Evolutionary conservation across 805 yeast genomes (phyloP).

Genomic region (Torulaspora delbrueckii): DNA sequence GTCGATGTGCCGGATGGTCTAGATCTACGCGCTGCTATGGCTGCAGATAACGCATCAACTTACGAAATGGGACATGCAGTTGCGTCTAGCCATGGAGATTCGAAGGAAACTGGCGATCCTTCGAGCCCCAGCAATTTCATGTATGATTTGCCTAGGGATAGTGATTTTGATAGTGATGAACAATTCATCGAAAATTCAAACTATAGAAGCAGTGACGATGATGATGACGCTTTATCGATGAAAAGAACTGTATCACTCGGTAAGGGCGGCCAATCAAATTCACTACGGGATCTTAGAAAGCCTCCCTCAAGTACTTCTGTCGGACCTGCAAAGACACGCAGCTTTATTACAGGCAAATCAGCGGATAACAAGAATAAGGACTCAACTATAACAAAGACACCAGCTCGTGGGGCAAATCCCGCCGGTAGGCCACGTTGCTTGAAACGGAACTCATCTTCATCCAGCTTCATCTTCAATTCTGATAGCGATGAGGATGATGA

Average conservation of each 20-base stretch:
- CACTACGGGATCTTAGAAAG: conserved; percentile 24
- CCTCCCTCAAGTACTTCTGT: conserved; percentile 12
- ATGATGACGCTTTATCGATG: conserved; percentile 17
- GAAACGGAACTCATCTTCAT: conserved; percentile 20
- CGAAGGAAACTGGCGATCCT: conserved; percentile 1
- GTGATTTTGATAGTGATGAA: conserved; percentile 26
- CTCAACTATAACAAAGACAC: neutral
- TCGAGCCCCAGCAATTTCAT: neutral
- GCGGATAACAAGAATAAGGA: conserved; percentile 8
- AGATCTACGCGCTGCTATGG: conserved; percentile 32
- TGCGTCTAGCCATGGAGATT: conserved; percentile 3
- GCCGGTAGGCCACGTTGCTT: conserved; percentile 9
- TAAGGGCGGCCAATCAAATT: conserved; percentile 19
- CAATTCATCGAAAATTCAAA: conserved; percentile 28
- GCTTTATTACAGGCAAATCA: conserved; percentile 33
- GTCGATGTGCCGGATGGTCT: conserved; percentile 36
- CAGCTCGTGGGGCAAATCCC: conserved; percentile 5
- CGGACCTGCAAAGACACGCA: conserved; percentile 19
- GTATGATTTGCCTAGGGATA: conserved; percentile 24
- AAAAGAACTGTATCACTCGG: conserved; percentile 32
- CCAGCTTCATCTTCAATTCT: conserved; percentile 30
- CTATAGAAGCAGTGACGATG: conserved; percentile 20
- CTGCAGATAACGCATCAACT: conserved; percentile 19
- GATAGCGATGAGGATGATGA: conserved; percentile 30
- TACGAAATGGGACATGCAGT: conserved; percentile 16